A percentile compares a stretch with the other conserved stretches of the same genome.
Conservation (phyloP, 148 eudicot genomes). For the Pharnaceum exiguum region DNA sequence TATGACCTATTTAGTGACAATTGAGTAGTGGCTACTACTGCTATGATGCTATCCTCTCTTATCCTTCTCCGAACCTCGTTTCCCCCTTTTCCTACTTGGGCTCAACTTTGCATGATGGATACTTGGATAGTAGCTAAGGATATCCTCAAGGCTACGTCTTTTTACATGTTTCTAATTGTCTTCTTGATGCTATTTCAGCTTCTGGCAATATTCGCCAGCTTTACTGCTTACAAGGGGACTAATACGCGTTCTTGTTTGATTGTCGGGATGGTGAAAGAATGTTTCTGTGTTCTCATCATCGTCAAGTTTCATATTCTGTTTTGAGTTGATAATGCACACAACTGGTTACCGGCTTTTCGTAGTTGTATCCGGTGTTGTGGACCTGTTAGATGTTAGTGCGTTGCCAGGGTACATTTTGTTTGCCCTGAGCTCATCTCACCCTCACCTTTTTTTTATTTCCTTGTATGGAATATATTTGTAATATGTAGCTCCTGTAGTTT, state of each 20-base stretch:
- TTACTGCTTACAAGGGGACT: slow-evolving; percentile 78
- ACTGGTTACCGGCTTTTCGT: slow-evolving; percentile 17
- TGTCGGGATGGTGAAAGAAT: slow-evolving; percentile 9
- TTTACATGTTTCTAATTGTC: background rate
- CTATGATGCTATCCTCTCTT: too few relatives aligned
- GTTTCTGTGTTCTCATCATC: slow-evolving; percentile 4
- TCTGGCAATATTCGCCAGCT: slow-evolving; percentile 92
- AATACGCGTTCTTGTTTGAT: background rate
- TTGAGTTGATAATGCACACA: slow-evolving; percentile 7
- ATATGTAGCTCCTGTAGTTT: slow-evolving; percentile 20
- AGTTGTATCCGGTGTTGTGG: slow-evolving; percentile 14
- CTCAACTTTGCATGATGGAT: background rate
- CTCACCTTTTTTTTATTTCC: slow-evolving; percentile 5
- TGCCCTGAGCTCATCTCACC: slow-evolving; percentile 21
- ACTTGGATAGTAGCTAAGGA: too few relatives aligned
- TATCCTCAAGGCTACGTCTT: too few relatives aligned
- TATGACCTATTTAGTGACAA: too few relatives aligned
- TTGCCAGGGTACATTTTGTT: slow-evolving; percentile 9
- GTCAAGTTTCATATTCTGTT: background rate
- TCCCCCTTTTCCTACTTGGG: slow-evolving; percentile 4
- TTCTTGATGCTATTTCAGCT: slow-evolving; percentile 40
- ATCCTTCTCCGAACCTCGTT: too few relatives aligned
- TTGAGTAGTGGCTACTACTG: too few relatives aligned
- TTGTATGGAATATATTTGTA: slow-evolving; percentile 22
- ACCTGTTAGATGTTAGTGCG: slow-evolving; percentile 7